phyloP scores from a whole-genome alignment of 768 basidiomycete species.

The Tulasnella sp. region DNA sequence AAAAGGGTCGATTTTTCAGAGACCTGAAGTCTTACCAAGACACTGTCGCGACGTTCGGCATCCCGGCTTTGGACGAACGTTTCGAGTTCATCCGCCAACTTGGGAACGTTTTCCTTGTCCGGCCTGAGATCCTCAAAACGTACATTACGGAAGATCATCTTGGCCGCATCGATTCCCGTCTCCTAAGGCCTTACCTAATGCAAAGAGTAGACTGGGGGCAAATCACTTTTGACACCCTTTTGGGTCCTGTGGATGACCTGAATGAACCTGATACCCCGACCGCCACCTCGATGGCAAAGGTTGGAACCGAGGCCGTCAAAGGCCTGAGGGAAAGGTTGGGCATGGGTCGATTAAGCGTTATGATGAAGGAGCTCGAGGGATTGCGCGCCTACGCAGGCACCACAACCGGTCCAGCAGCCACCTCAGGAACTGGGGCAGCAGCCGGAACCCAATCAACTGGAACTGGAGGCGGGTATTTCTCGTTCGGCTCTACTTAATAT shows the following conservation, averaged over 20 bases:
- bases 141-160: conserved; percentile 95
- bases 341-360: conserved; percentile 73
- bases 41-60: conserved; percentile 75
- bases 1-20: conserved; percentile 49
- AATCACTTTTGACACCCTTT: conserved; percentile 18
- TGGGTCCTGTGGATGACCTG: conserved; percentile 3
- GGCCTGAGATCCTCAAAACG: conserved; percentile 90
- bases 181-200: conserved; percentile 88
- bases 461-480: conserved; percentile 24
- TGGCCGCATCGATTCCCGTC: conserved; percentile 81
- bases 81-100: conserved; percentile 98
- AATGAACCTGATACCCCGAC: not conserved
- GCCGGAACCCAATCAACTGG: conserved; percentile 16
- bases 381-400: conserved; percentile 47
- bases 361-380: conserved; percentile 87
- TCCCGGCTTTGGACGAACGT: conserved; percentile 85
- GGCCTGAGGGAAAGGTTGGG: conserved; percentile 62
- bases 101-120: conserved; percentile 95
- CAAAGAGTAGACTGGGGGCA: conserved; percentile 90
- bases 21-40: conserved; percentile 98
- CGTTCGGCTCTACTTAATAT: not conserved
- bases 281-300: not conserved
- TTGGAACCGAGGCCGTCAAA: conserved; percentile 48
- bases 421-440: not conserved
- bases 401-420: not conserved